phyloP scores from a whole-genome alignment of 1,139 yeast species.

The Scheffersomyces insectosa region DNA sequence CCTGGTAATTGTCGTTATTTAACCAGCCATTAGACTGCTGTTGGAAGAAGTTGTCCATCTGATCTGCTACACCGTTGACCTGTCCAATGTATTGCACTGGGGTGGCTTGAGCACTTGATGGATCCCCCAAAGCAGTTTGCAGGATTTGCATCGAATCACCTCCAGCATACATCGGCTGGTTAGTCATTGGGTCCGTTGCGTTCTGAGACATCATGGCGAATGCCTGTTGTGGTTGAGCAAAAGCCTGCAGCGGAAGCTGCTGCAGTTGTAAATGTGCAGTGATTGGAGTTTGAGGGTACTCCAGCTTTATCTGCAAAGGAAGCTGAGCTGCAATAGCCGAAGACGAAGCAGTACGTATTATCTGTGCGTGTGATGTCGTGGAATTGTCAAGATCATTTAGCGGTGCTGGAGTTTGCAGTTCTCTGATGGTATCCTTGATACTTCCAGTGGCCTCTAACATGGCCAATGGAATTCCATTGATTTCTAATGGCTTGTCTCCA shows the following conservation, averaged over 20 bases:
- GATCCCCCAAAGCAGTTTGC: slow-evolving; percentile 4
- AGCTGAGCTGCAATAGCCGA: neutral
- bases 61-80: slow-evolving; percentile 31
- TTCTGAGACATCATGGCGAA: slow-evolving; percentile 3
- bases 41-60: slow-evolving; percentile 62
- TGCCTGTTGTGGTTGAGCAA: slow-evolving; percentile 1
- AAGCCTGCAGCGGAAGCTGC: slow-evolving; percentile 1
- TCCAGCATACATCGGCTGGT: slow-evolving; percentile 1
- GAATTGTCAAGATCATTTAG: neutral
- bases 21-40: slow-evolving; percentile 85
- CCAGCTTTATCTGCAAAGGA: neutral
- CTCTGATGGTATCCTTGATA: slow-evolving; percentile 30
- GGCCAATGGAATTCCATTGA: slow-evolving; percentile 78
- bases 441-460: slow-evolving; percentile 84
- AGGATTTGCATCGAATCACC: slow-evolving; percentile 1
- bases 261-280: neutral
- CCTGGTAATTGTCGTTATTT: slow-evolving; percentile 61
- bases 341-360: too few species aligned
- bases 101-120: slow-evolving; percentile 11
- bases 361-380: neutral
- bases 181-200: slow-evolving; percentile 6
- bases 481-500: slow-evolving; percentile 60
- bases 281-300: neutral
- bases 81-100: slow-evolving; percentile 10
- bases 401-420: neutral